phyloP scores from a whole-genome alignment of 768 basidiomycete species.

The Postia placenta region DNA sequence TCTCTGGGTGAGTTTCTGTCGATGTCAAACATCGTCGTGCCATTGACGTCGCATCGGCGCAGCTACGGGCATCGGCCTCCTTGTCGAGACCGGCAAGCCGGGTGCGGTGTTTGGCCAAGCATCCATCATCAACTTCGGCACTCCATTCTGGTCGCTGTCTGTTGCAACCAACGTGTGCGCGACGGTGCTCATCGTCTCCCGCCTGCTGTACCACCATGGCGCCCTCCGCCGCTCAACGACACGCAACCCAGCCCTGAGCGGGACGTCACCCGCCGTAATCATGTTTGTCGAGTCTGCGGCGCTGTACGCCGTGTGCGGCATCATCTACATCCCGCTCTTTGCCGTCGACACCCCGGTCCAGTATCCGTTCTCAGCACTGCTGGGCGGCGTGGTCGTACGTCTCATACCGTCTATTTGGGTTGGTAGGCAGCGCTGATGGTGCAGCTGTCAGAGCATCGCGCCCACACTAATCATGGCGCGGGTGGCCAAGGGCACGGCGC shows the following conservation, averaged over 20 bases:
- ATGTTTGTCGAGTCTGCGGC: conserved; percentile 1
- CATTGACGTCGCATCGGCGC: not conserved
- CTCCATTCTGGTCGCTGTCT: conserved; percentile 1
- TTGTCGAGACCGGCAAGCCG: conserved; percentile 5
- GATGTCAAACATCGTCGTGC: not conserved
- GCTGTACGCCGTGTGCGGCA: not conserved
- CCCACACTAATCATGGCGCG: not conserved
- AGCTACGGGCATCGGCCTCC: conserved; percentile 3
- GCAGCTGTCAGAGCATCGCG: not conserved
- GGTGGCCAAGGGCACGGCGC: not conserved
- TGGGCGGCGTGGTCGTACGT: not conserved
- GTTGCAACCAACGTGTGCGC: not conserved
- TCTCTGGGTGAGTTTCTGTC: not conserved
- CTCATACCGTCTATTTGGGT: not conserved
- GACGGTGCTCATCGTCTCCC: not conserved
- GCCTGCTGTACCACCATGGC: not conserved
- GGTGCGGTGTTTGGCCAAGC: not conserved
- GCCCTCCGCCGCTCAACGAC: not conserved
- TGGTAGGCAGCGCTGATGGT: not conserved
- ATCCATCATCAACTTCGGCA: conserved; percentile 1
- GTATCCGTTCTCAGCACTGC: not conserved
- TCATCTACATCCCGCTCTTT: conserved; percentile 1
- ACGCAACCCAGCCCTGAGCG: not conserved
- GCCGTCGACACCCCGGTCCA: not conserved
- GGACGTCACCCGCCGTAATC: not conserved